Evolutionary conservation across 805 yeast genomes (phyloP), one percentile per base, ranked within the genome.

Genomic region (Saccharomycopsis vini): DNA sequence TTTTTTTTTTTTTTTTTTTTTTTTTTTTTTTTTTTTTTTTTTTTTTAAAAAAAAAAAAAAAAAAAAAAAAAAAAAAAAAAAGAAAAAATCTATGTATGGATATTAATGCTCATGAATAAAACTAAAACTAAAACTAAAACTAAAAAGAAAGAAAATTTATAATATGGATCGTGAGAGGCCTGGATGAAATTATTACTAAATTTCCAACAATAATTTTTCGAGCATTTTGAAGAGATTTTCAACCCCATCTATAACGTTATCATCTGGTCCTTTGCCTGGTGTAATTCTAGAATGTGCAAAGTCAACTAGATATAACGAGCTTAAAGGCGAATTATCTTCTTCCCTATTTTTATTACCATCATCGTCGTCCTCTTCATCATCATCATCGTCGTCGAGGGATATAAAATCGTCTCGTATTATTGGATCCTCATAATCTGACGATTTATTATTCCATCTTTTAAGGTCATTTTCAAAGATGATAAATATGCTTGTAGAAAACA

Each of bases 271-370:
- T 45, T 70, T 46, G 0, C 81, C 84, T 0, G 79, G 77, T 0
- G 72, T 68, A 46, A 73, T 62, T 49, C 65, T 72, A 0, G 96
- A 75, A 58, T 92, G 97, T 1, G 97, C 97, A 66, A 92, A 88
- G 61, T 92, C 98, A 5, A 38, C 29, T 43, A 54, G 7, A 44
- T 51, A 52, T 56, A 10, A 48, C 55, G 13, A 47, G 56, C 21
- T 50, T 53, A 24, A 45, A 32, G 39, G 50, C 3, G 35, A 47
- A 12, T 45, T 42, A 13, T 21, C 43, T 3, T 28, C 39, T 4
- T 35, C 40, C 3, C 49, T 56, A 20, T 36, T 44, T n/a, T 19
- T 42, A 3, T 32, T 39, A 4, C 34, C 43, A 2, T 50, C 56
- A 6, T 51, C 51, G 37, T 55, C 57, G 1, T 52, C 61, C 3